Evolutionary conservation across 176 grass and related monocot genomes (phyloP), one percentile per base, ranked within the genome.

Genomic region (Aegilops tauschii): DNA sequence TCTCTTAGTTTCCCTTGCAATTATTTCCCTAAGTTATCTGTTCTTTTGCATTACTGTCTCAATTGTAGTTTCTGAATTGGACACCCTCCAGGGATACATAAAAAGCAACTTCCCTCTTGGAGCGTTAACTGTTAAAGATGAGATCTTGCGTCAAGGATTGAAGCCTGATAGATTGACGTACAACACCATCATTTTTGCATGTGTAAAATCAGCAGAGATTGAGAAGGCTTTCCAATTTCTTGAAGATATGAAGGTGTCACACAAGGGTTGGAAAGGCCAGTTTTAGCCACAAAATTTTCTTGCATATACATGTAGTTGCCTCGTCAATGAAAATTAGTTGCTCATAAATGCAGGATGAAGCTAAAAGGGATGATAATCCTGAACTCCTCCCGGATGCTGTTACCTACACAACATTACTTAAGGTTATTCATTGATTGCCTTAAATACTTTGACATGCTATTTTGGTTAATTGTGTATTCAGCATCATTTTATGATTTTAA

Each of bases 181-280:
- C 83, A 95, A 95, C 84, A 94, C 93, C 69, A 90, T 95, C 40
- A 91, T 98, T 83, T 98, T 80, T 81, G 92, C 93, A 40, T 95
- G 93, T 42, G 86, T 98, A 39, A 98, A 88, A 83, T 89, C 93
- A 45, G 84, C 81, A 86, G 87, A 95, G 62, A 89, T 86, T 44
- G 90, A 95, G 91, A 93, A 83, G 89, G 92, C 96, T 31, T 82
- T 94, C 87, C 90, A 75, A 74, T 94, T 98, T 87, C 88, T 95
- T 86, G 84, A 92, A 88, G 96, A 98, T 90, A 95, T 98, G 96
- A 98, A 98, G 96, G 93, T 98, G 84, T 92, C 92, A 72, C 89
- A 88, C 93, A 92, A 94, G 86, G 95, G 86, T 91, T 88, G 82
- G 73, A 89, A 95, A 95, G 93, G 93, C 93, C 90, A 98, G 92